Evolutionary conservation across 2,329 filamentous ascomycete species (phyloP), one percentile per base, ranked within the genome.

Genomic region (Sporothrix curviconia): DNA sequence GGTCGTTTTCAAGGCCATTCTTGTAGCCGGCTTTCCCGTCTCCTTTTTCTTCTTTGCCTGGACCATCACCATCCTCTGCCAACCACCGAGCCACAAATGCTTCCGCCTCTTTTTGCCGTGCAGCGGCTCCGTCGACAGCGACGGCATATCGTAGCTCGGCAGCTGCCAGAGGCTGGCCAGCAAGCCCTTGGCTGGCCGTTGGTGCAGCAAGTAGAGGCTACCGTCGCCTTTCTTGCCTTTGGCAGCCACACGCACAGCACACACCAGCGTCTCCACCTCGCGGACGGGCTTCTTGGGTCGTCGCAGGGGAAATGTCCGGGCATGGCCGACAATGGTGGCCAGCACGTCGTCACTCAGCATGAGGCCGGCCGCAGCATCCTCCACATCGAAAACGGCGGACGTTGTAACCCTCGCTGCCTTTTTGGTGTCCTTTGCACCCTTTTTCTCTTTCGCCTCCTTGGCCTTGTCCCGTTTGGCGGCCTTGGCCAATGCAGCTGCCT

Each of bases 131-230:
- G 11, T n/a, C n/a, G 24, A 30, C 6, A 2, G 15, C 15, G 34
- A 6, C 40, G 42, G 32, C 24, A 63, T 14, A 40, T 62, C 61
- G 3, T 68, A 64, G 61, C 78, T 81, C 0, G 80, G 80, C 6
- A 83, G 72, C 60, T 83, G 79, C 80, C 80, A 83, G 5, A 83
- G 62, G 0, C 78, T 76, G 0, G 79, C 80, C 0, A 83, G 68
- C 1, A 83, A 71, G 0, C 80, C 80, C 64, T 78, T 82, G 11
- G 74, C 72, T 0, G 80, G 79, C 0, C 80, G 77, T 1, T 74
- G 74, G 15, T 76, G 76, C 54, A 82, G 70, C 2, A 83, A 67
- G 55, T 76, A 80, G 2, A 65, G 61, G 0, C 74, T 74, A 55
- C 79, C 74, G 30, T 63, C n/a, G n/a, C 14, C 32, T 7, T 11